Evolutionary conservation across 495 filamentous ascomycete species (phyloP).

Genomic region (Lasiosphaeria miniovina): DNA sequence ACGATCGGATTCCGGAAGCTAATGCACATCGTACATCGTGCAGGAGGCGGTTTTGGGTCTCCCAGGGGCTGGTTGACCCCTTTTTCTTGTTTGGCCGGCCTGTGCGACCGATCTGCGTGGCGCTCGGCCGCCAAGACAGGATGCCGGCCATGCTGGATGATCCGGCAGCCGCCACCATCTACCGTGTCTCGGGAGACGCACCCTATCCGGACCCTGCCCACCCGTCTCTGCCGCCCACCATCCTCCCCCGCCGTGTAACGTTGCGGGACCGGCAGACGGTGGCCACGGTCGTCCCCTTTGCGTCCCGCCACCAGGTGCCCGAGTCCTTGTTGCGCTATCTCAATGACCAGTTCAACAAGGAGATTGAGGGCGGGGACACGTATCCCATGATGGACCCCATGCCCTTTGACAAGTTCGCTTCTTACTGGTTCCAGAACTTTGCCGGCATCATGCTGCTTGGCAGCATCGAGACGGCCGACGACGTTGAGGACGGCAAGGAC

Average conservation of each 20-base stretch:
- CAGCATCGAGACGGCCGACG: conserved; percentile 57
- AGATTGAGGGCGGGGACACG: conserved; percentile 94
- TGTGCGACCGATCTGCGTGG: neutral
- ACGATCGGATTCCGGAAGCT: no score
- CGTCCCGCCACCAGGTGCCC: conserved; percentile 70
- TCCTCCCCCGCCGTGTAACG: conserved; percentile 79
- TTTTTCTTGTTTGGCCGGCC: neutral
- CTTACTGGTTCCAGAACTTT: conserved; percentile 96
- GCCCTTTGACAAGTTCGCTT: conserved; percentile 68
- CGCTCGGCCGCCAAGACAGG: conserved; percentile 5
- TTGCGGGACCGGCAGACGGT: conserved; percentile 86
- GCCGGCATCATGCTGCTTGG: conserved; percentile 91
- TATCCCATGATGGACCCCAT: conserved; percentile 89
- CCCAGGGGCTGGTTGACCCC: neutral
- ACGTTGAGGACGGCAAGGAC: conserved; percentile 65
- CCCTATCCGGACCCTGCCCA: conserved; percentile 63
- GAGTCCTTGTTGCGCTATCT: conserved; percentile 74
- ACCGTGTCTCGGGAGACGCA: conserved; percentile 57
- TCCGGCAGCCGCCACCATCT: conserved; percentile 59
- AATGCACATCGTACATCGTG: no score
- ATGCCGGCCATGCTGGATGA: conserved; percentile 93
- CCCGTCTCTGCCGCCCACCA: conserved; percentile 61
- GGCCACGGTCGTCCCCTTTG: conserved; percentile 87
- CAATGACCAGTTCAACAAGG: conserved; percentile 81
- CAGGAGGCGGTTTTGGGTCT: neutral